Evolutionary conservation across 176 grass and related monocot species (phyloP).

Genomic region (Oryza brachyantha): DNA sequence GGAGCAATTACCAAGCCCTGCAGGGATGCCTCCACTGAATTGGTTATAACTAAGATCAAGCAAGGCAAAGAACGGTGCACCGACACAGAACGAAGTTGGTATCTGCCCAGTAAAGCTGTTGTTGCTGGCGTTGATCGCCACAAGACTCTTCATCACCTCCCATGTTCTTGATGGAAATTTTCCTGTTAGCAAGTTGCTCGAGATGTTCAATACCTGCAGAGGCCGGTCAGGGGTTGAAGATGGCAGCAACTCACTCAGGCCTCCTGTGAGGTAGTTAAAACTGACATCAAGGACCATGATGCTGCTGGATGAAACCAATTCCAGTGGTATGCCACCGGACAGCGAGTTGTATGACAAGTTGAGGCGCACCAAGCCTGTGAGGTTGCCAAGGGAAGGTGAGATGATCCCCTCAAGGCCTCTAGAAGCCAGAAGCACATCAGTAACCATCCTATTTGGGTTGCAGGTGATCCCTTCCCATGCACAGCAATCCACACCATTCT

Average conservation of each 20-base stretch:
- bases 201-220: slow-evolving; percentile 54
- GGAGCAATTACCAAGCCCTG: slow-evolving; percentile 30
- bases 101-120: slow-evolving; percentile 43
- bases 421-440: slow-evolving; percentile 26
- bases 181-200: slow-evolving; percentile 35
- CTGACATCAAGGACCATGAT: slow-evolving; percentile 43
- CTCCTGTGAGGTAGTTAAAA: slow-evolving; percentile 38
- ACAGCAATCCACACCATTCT: slow-evolving; percentile 38
- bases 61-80: neutral
- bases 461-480: slow-evolving; percentile 47
- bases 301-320: slow-evolving; percentile 26
- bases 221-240: neutral
- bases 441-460: neutral
- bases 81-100: slow-evolving; percentile 24
- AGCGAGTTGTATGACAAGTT: slow-evolving; percentile 47
- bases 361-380: slow-evolving; percentile 30
- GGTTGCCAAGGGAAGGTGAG: slow-evolving; percentile 44
- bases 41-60: slow-evolving; percentile 48
- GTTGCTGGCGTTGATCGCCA: slow-evolving; percentile 38
- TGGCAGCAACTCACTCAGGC: slow-evolving; percentile 14
- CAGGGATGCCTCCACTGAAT: slow-evolving; percentile 34
- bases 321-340: slow-evolving; percentile 11
- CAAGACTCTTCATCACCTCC: slow-evolving; percentile 26
- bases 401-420: slow-evolving; percentile 38
- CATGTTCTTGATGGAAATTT: slow-evolving; percentile 32